A percentile compares a stretch with the other conserved stretches of the same genome.
phyloP scores from a whole-genome alignment of 352 stramenopile genomes.

The Phytophthora pseudosyringae region DNA sequence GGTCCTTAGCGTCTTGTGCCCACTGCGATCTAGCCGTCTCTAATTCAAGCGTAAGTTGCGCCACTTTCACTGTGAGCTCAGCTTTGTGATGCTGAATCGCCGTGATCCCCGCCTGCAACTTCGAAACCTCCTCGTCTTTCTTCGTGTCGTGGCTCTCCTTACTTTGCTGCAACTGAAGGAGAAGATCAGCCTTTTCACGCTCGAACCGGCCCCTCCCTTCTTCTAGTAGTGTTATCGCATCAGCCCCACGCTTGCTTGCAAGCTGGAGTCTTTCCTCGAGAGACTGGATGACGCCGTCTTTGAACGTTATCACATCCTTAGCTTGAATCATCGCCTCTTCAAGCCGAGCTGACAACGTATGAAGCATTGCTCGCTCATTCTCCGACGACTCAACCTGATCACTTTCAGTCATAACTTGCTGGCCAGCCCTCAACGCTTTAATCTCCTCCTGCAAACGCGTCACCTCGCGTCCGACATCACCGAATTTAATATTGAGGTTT shows the following conservation, averaged over 20 bases:
- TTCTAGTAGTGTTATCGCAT: conserved; percentile 21
- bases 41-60: conserved; percentile 41
- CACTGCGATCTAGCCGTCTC: conserved; percentile 34
- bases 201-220: conserved; percentile 30
- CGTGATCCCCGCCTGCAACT: conserved; percentile 17
- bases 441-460: conserved; percentile 54
- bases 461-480: conserved; percentile 49
- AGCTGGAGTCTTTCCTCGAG: conserved; percentile 51
- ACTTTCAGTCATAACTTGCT: neutral
- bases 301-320: conserved; percentile 73
- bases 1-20: conserved; percentile 26
- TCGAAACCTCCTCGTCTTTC: conserved; percentile 25
- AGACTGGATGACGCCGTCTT: conserved; percentile 63
- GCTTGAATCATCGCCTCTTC: conserved; percentile 72
- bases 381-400: conserved; percentile 7
- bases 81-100: conserved; percentile 40
- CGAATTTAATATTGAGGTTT: conserved; percentile 53
- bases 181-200: conserved; percentile 19
- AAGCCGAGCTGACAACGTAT: conserved; percentile 57
- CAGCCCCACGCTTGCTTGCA: conserved; percentile 29
- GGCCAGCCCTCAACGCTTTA: conserved; percentile 37
- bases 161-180: conserved; percentile 33
- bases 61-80: conserved; percentile 37
- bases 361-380: conserved; percentile 53
- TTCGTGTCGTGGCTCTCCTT: conserved; percentile 8